Evolutionary conservation across 2,329 filamentous ascomycete species (phyloP).

Genomic region (Metarhizium album): DNA sequence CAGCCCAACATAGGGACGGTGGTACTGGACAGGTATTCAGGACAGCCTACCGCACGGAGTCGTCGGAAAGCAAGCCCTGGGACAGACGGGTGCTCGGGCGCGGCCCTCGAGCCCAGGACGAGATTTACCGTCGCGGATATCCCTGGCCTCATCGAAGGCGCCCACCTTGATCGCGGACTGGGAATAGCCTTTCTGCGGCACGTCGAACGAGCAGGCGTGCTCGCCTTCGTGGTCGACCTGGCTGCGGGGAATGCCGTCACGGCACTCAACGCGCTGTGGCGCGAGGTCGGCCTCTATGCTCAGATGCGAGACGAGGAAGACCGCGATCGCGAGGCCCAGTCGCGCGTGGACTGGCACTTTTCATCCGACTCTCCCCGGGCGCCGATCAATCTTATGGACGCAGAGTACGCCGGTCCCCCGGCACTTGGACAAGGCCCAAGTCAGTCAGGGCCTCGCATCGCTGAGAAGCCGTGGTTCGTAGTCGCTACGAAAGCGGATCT

Average conservation of each 20-base stretch:
- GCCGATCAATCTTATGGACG: slow-evolving; percentile 15
- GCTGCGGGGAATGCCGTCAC: slow-evolving; percentile 66
- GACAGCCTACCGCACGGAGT: slow-evolving; percentile 47
- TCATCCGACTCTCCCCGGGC: slow-evolving; percentile 29
- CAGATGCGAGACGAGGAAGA: slow-evolving; percentile 67
- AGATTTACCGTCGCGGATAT: slow-evolving; percentile 94
- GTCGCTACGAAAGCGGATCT: slow-evolving; percentile 89
- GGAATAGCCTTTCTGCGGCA: slow-evolving; percentile 89
- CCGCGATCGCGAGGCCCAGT: slow-evolving; percentile 48
- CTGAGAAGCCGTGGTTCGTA: slow-evolving; percentile 94
- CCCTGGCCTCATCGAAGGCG: slow-evolving; percentile 83
- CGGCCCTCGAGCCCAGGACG: slow-evolving; percentile 49
- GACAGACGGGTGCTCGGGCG: slow-evolving; percentile 15
- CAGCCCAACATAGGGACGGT: slow-evolving; percentile 94
- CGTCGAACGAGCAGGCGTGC: slow-evolving; percentile 83
- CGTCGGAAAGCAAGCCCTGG: slow-evolving; percentile 12
- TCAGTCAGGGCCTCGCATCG: slow-evolving; percentile 54
- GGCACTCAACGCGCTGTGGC: slow-evolving; percentile 76
- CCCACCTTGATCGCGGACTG: slow-evolving; percentile 82
- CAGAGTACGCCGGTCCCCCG: slow-evolving; percentile 9
- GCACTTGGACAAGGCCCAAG: slow-evolving; percentile 5
- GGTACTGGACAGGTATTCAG: slow-evolving; percentile 76
- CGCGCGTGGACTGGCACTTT: slow-evolving; percentile 47
- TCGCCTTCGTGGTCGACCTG: slow-evolving; percentile 90
- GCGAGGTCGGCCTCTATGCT: slow-evolving; percentile 79